These are phyloP conservation scores for Erigeron canadensis DNA, from an alignment of 129 eudicot species.

Conservation along the genomic window DNA sequence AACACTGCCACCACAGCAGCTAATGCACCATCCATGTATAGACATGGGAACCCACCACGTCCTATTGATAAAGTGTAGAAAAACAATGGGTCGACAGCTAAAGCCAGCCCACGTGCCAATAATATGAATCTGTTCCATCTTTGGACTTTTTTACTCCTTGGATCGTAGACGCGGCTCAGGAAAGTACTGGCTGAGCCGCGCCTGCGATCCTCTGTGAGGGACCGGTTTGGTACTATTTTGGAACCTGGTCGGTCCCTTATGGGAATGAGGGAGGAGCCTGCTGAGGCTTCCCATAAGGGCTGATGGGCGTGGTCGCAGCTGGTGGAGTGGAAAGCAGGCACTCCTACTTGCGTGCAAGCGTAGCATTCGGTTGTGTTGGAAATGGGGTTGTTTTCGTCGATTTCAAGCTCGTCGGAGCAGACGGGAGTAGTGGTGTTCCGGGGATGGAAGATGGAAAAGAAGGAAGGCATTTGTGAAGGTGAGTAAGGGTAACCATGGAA, in stretches of 20 bases:
- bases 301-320: conserved; percentile 83
- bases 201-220: neutral
- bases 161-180: conserved; percentile 54
- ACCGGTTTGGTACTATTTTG: conserved; percentile 19
- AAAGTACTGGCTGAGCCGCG: conserved; percentile 14
- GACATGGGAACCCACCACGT: conserved; percentile 70
- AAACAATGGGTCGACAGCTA: conserved; percentile 90
- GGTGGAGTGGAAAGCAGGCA: conserved; percentile 96
- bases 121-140: conserved; percentile 73
- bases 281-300: conserved; percentile 93
- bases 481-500: conserved; percentile 52
- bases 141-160: conserved; percentile 74
- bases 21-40: conserved; percentile 79
- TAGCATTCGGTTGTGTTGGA: conserved; percentile 60
- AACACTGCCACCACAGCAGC: conserved; percentile 73
- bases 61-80: conserved; percentile 88
- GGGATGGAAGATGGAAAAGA: conserved; percentile 33
- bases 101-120: conserved; percentile 80
- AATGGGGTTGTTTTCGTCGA: conserved; percentile 39
- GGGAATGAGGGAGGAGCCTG: conserved; percentile 82
- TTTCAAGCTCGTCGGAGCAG: conserved; percentile 34
- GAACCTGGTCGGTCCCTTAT: conserved; percentile 46
- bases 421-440: conserved; percentile 29
- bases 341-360: conserved; percentile 90
- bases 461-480: conserved; percentile 36